Conservation (phyloP, 768 basidiomycete genomes). For the Candolleomyces eurysporus region DNA sequence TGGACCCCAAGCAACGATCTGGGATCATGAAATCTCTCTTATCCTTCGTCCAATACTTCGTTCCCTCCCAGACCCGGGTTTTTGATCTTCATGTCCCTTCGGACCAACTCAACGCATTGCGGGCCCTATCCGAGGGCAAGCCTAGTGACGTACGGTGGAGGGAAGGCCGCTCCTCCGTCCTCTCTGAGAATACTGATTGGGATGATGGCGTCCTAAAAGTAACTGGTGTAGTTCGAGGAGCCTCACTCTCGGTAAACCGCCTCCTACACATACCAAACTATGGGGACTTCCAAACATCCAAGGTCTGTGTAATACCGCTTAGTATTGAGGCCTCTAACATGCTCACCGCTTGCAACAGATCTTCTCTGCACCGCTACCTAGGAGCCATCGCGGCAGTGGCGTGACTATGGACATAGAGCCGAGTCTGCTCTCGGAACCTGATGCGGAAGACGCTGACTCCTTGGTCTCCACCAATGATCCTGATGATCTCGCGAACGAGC, state of each 20-base stretch:
- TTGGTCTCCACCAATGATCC: slow-evolving; percentile 84
- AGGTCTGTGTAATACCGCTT: slow-evolving; percentile 43
- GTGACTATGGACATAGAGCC: slow-evolving; percentile 70
- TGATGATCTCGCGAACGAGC: slow-evolving; percentile 90
- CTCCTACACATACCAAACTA: slow-evolving; percentile 84
- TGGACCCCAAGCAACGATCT: slow-evolving; percentile 62
- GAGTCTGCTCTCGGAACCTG: slow-evolving; percentile 60
- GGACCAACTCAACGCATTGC: slow-evolving; percentile 70
- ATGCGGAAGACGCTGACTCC: slow-evolving; percentile 71
- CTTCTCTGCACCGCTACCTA: slow-evolving; percentile 55
- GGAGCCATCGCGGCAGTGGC: slow-evolving; percentile 31
- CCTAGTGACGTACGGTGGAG: slow-evolving; percentile 82
- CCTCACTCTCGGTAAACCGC: slow-evolving; percentile 73
- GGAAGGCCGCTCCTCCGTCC: slow-evolving; percentile 72
- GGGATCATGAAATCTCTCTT: slow-evolving; percentile 83
- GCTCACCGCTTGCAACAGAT: slow-evolving; percentile 47
- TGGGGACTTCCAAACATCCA: slow-evolving; percentile 85
- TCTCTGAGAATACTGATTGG: slow-evolving; percentile 64
- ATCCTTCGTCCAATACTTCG: slow-evolving; percentile 95
- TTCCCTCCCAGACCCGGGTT: slow-evolving; percentile 74
- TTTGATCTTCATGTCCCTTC: slow-evolving; percentile 66
- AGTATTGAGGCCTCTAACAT: neutral
- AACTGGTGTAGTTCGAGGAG: slow-evolving; percentile 84
- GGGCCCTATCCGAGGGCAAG: slow-evolving; percentile 81
- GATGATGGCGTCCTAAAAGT: slow-evolving; percentile 65